These are phyloP conservation scores for Cucurbita argyrosperma DNA, from an alignment of 306 rosid genomes.

Conservation along the genomic window DNA sequence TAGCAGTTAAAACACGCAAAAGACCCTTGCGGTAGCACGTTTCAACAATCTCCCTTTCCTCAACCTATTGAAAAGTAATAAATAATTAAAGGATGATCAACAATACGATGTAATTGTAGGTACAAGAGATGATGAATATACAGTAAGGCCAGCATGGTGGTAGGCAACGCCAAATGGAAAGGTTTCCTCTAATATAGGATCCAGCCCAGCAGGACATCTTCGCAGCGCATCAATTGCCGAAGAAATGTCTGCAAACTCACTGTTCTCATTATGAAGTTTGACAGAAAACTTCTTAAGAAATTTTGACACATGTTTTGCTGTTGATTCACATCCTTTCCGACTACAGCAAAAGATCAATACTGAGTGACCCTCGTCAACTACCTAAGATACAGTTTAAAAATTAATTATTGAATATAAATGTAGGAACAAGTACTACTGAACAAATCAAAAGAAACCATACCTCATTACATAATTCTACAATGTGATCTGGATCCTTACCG, in stretches of 20 bases:
- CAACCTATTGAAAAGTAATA: slow-evolving; percentile 41
- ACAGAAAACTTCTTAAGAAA: slow-evolving; percentile 49
- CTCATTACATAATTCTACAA: slow-evolving; percentile 93
- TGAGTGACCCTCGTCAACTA: slow-evolving; percentile 91
- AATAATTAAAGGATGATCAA: neutral
- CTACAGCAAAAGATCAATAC: slow-evolving; percentile 93
- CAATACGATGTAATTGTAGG: neutral
- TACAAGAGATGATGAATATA: slow-evolving; percentile 14
- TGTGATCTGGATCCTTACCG: slow-evolving; percentile 96
- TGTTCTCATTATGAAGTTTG: slow-evolving; percentile 24
- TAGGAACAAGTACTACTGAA: neutral
- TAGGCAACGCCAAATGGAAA: slow-evolving; percentile 86
- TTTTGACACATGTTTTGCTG: slow-evolving; percentile 74
- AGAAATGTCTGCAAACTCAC: slow-evolving; percentile 49
- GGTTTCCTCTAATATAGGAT: slow-evolving; percentile 78
- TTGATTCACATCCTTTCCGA: slow-evolving; percentile 96
- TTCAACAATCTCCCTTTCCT: slow-evolving; percentile 91
- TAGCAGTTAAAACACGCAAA: slow-evolving; percentile 84
- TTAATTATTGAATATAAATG: neutral
- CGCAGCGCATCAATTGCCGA: slow-evolving; percentile 64
- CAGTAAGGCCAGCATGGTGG: slow-evolving; percentile 98
- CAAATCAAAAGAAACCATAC: slow-evolving; percentile 20
- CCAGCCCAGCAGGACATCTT: slow-evolving; percentile 82
- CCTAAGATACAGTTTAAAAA: slow-evolving; percentile 32
- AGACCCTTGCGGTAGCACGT: slow-evolving; percentile 90